Base-by-base conservation (phyloP, 1,139 yeast species). In the Debaryomyces coudertii region DNA sequence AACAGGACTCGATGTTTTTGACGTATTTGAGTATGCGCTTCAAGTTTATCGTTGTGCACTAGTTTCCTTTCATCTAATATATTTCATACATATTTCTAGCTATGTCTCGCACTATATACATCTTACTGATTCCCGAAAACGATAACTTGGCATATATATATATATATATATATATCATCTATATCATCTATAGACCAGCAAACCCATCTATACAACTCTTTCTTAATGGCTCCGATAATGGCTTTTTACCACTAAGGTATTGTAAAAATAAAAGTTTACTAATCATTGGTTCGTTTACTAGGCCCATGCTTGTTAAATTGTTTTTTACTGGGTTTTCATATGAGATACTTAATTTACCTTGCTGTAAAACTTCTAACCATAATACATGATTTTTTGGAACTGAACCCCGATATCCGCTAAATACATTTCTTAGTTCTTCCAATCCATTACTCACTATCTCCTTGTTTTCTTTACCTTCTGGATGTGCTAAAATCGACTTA, bases 401-500 rank as follows among this genome's bases (percentile, higher is more conserved):
- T 1, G 85, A 75, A 1, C 88, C 87, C 52, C 74, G 77, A 50
- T 71, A 70, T 2, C 69, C 66, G 39, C 58, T 64, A 55, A 85
- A 83, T 0, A 76, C 77, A 1, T 62, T 62, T 55, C 83, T 73
- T 46, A 85, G 62, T 54, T 83, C 78, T 36, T 80, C 82, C 18
- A 85, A 64, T 1, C 90, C 92, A 0, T 58, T 53, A 4, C 70
- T 70, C 5, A 85, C 63, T 43, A 60, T 51, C 48, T 72, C 73
- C 27, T 69, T 62, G 28, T 55, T 45, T 5, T 60, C 56, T 49
- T 73, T 75, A 45, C 77, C 70, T 49, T 66, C 62, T 1, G 82
- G 80, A 56, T 79, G 80, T 24, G 85, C 82, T 61, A 82, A 72
- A 41, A 85, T 77, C 2, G 95, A 83, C 59, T 93, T 86, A 46